Conservation (phyloP, 768 basidiomycete species). For the Ramaria rubella region DNA sequence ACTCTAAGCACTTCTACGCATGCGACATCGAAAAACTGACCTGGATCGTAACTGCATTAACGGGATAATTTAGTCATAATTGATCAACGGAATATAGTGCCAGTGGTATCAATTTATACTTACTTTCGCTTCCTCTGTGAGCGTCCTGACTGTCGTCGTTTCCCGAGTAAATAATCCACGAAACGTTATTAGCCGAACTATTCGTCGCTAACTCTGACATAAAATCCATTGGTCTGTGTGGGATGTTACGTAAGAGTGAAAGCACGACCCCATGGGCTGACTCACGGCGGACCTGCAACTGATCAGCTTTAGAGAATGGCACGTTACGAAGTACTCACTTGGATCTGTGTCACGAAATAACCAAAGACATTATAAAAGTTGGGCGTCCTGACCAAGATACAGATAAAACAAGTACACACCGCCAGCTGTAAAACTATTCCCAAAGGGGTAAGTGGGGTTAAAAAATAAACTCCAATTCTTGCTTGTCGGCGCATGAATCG, state of each 20-base stretch:
- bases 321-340: constrained; percentile 1
- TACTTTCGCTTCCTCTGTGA: constrained; percentile 59
- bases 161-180: constrained; percentile 56
- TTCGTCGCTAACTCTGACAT: constrained; percentile 62
- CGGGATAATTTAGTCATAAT: background rate
- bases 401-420: background rate
- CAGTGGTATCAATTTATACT: background rate
- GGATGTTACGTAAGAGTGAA: background rate
- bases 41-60: constrained; percentile 10
- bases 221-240: constrained; percentile 52
- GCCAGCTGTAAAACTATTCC: constrained; percentile 19
- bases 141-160: constrained; percentile 64
- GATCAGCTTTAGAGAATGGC: background rate
- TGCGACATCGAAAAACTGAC: constrained; percentile 8
- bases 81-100: background rate
- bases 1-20: constrained; percentile 27
- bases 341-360: constrained; percentile 8
- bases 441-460: constrained; percentile 28
- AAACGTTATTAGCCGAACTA: constrained; percentile 43
- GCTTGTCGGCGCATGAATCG: constrained; percentile 64
- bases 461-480: constrained; percentile 36
- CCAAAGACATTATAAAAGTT: background rate
- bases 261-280: background rate
- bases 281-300: constrained; percentile 8
- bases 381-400: background rate